These are phyloP conservation scores for Clonostachys solani DNA, from an alignment of 2,329 filamentous ascomycete species.

Conservation along the genomic window DNA sequence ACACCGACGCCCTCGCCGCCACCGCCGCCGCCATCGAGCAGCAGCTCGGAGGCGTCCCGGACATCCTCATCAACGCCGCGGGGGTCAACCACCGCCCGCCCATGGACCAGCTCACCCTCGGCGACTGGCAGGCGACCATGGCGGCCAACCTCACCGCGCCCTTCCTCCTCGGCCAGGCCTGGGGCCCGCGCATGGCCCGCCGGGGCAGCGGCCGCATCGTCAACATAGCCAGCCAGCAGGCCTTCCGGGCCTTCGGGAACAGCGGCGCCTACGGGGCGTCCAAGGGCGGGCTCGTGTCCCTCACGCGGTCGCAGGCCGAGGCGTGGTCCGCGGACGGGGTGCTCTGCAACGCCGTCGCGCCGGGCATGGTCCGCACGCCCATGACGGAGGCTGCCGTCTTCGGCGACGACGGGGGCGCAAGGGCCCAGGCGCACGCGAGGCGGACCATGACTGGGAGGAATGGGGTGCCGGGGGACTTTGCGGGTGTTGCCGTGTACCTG, in stretches of 20 bases:
- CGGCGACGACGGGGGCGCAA: slow-evolving; percentile 5
- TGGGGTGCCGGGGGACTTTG: slow-evolving; percentile 22
- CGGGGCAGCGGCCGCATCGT: slow-evolving; percentile 22
- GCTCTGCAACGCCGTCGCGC: slow-evolving; percentile 24
- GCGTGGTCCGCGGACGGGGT: slow-evolving; percentile 25
- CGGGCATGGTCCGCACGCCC: slow-evolving; percentile 20
- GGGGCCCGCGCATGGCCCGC: slow-evolving; percentile 22
- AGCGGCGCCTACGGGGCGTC: slow-evolving; percentile 25
- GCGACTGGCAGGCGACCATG: slow-evolving; percentile 21
- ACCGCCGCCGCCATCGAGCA: slow-evolving; percentile 6
- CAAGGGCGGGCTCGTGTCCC: slow-evolving; percentile 19
- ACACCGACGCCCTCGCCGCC: slow-evolving; percentile 10
- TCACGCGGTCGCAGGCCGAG: slow-evolving; percentile 25
- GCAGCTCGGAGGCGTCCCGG: slow-evolving; percentile 12
- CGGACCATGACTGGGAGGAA: slow-evolving; percentile 23
- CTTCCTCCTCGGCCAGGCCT: slow-evolving; percentile 21
- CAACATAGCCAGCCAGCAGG: slow-evolving; percentile 24
- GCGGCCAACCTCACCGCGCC: slow-evolving; percentile 25
- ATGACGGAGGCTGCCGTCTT: slow-evolving; percentile 13
- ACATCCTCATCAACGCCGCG: slow-evolving; percentile 25
- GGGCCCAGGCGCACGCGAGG: slow-evolving; percentile 13
- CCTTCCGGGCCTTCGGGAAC: slow-evolving; percentile 21
- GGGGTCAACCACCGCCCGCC: slow-evolving; percentile 20
- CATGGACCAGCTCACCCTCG: slow-evolving; percentile 17
- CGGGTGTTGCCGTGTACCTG: slow-evolving; percentile 18